These are phyloP conservation scores for Candida insectalens DNA, from an alignment of 805 yeast species.

Conservation along the genomic window DNA sequence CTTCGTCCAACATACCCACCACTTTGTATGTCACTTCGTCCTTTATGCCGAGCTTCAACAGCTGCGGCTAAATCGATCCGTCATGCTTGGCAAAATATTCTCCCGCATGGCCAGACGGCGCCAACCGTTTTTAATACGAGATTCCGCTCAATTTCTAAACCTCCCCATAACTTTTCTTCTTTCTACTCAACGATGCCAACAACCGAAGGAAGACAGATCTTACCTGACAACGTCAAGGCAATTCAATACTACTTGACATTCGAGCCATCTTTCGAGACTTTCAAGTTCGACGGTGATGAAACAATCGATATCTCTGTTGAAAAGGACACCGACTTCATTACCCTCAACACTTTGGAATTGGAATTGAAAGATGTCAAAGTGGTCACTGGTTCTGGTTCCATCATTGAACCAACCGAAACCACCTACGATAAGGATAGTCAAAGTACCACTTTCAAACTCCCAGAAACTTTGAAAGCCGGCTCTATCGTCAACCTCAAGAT, in stretches of 20 bases:
- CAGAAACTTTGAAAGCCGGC: slow-evolving; percentile 24
- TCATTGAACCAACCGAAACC: slow-evolving; percentile 12
- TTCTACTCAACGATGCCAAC: too few species aligned
- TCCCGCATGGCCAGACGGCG: too few species aligned
- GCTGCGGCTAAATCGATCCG: too few species aligned
- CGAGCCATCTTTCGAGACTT: slow-evolving; percentile 25
- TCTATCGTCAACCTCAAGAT: slow-evolving; percentile 23
- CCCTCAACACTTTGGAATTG: slow-evolving; percentile 30
- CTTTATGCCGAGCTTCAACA: too few species aligned
- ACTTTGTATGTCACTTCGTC: too few species aligned
- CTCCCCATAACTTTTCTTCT: slow-evolving; percentile 1
- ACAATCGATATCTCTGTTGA: slow-evolving; percentile 38
- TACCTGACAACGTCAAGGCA: slow-evolving; percentile 55
- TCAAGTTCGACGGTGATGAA: slow-evolving; percentile 45
- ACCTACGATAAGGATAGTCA: slow-evolving; percentile 46
- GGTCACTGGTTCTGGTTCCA: slow-evolving; percentile 7
- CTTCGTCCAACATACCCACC: too few species aligned
- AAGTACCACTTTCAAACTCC: slow-evolving; percentile 53
- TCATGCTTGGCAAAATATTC: too few species aligned
- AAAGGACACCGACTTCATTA: slow-evolving; percentile 35
- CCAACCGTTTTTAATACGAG: too few species aligned
- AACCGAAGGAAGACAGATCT: too few species aligned
- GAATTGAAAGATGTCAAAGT: slow-evolving; percentile 16
- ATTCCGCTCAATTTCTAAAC: too few species aligned
- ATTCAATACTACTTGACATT: slow-evolving; percentile 60